These are phyloP conservation scores for Phytopythium mirpurense DNA, from an alignment of 352 stramenopile genomes.

Conservation along the genomic window DNA sequence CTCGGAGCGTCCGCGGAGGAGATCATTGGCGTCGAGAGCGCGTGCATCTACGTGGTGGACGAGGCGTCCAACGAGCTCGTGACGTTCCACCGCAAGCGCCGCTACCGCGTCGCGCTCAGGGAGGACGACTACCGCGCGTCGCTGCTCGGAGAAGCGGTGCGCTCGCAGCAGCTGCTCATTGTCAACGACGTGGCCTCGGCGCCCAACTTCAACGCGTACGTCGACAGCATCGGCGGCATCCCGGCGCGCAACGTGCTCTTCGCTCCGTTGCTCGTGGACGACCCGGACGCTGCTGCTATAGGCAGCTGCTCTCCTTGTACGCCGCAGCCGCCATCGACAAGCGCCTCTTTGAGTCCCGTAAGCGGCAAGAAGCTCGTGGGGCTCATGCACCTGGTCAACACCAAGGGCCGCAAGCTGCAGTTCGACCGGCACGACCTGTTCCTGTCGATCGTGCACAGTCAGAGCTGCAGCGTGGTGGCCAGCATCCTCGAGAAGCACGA, in stretches of 20 bases:
- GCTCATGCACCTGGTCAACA: constrained; percentile 68
- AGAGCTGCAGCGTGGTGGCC: constrained; percentile 57
- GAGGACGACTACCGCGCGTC: constrained; percentile 43
- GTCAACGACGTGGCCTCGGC: constrained; percentile 44
- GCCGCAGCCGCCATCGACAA: no score
- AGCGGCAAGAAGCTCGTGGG: constrained; percentile 44
- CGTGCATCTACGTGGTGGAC: constrained; percentile 59
- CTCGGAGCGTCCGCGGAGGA: constrained; percentile 51
- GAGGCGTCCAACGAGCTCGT: constrained; percentile 37
- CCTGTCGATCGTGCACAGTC: constrained; percentile 66
- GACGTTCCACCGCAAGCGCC: constrained; percentile 68
- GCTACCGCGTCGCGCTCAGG: constrained; percentile 49
- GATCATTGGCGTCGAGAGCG: constrained; percentile 68
- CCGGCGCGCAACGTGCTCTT: constrained; percentile 54
- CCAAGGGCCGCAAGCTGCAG: constrained; percentile 42
- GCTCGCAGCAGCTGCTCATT: constrained; percentile 44
- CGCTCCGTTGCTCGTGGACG: constrained; percentile 51
- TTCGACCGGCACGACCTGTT: constrained; percentile 74
- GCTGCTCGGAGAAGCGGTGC: constrained; percentile 46
- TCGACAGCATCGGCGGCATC: constrained; percentile 59
- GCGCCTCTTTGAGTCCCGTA: neutral
- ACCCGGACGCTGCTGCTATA: constrained; percentile 19
- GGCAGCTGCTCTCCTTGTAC: neutral
- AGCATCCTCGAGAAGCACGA: constrained; percentile 68
- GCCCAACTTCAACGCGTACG: constrained; percentile 51